Conservation (phyloP, 1,284 basidiomycete species). For the Moniliella sp. region DNA sequence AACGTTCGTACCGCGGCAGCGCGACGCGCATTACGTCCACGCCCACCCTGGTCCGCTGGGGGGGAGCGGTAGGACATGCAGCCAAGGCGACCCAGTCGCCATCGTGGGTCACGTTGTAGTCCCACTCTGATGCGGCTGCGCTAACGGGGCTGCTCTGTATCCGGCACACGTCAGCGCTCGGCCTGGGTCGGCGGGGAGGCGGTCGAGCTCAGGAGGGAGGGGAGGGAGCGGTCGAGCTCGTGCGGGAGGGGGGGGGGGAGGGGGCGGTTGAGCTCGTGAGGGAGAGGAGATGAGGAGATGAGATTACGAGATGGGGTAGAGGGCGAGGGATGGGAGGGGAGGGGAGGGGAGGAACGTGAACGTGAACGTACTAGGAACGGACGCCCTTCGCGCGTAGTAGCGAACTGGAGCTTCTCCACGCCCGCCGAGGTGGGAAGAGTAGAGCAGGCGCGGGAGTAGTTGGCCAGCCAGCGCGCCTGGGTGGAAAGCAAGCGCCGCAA, state of each 20-base stretch:
- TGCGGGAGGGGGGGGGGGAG: neutral
- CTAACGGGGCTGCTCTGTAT: no score
- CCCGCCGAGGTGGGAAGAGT: neutral
- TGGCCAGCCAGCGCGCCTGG: constrained; percentile 1
- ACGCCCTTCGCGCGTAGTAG: constrained; percentile 1
- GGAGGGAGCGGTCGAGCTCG: no score
- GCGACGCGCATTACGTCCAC: constrained; percentile 23
- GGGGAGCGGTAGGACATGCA: neutral
- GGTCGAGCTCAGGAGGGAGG: no score
- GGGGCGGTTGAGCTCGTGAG: constrained; percentile 1
- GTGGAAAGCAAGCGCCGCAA: no score
- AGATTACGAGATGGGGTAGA: neutral
- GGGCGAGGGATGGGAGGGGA: neutral
- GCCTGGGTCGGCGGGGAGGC: no score
- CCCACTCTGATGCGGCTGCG: no score
- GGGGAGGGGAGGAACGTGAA: no score
- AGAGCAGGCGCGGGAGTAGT: constrained; percentile 1
- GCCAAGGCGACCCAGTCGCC: constrained; percentile 16
- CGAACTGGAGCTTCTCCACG: constrained; percentile 2
- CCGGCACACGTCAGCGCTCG: no score
- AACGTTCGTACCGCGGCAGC: constrained; percentile 16
- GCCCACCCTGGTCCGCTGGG: constrained; percentile 6
- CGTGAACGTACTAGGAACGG: constrained; percentile 3
- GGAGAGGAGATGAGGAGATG: neutral
- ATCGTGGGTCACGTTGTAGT: constrained; percentile 28